Evolutionary conservation across 495 filamentous ascomycete genomes (phyloP).

Genomic region (Neurospora sp.): DNA sequence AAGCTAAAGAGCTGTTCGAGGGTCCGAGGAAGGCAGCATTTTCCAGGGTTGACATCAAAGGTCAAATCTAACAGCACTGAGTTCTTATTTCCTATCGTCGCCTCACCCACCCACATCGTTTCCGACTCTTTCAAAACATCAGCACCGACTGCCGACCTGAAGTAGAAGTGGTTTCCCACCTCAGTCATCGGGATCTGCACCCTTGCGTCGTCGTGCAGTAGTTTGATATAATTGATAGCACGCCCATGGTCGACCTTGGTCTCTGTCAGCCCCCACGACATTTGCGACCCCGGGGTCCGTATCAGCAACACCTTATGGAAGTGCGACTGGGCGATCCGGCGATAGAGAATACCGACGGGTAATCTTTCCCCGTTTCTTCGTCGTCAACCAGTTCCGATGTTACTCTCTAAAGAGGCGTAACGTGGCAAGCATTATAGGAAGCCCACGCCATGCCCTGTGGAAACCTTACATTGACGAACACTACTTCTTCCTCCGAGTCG

Average conservation of each 20-base stretch:
- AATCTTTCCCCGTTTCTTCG: background rate
- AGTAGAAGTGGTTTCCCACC: background rate
- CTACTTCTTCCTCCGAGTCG: background rate
- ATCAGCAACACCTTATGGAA: background rate
- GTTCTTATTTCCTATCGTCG: background rate
- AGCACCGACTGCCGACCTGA: background rate
- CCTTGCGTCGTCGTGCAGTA: background rate
- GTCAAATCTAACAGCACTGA: conserved; percentile 62
- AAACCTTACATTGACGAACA: background rate
- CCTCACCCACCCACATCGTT: background rate
- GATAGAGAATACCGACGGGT: background rate
- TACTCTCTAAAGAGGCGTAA: background rate
- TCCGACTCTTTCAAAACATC: background rate
- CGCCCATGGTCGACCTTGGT: background rate
- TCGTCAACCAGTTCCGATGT: background rate
- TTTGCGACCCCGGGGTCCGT: background rate
- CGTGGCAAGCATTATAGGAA: background rate
- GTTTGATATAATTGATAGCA: background rate
- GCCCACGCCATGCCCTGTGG: background rate
- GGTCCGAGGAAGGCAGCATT: conserved; percentile 59
- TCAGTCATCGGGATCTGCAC: background rate
- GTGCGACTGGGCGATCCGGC: background rate
- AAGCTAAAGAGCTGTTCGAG: conserved; percentile 67
- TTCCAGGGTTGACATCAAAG: conserved; percentile 87
- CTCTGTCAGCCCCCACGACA: background rate